Evolutionary conservation across 2,329 filamentous ascomycete genomes (phyloP).

Genomic region (Clonostachys rhizophaga): DNA sequence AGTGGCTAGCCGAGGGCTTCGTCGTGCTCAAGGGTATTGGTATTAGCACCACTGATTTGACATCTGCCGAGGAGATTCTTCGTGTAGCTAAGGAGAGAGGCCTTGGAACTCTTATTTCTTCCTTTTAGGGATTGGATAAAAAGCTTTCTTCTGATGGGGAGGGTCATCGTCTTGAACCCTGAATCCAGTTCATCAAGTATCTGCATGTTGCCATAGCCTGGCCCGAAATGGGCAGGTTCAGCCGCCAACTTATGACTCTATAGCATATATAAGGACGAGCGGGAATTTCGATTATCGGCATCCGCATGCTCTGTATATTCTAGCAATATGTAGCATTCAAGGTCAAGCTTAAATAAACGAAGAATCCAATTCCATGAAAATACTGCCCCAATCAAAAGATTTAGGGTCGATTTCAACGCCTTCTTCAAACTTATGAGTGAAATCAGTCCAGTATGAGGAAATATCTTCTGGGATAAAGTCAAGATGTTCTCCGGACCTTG

Average conservation of each 20-base stretch:
- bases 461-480: neutral
- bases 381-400: neutral
- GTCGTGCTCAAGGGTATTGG: constrained; percentile 69
- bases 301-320: too few relatives aligned
- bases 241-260: too few relatives aligned
- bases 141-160: too few relatives aligned
- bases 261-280: too few relatives aligned
- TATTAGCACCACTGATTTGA: constrained; percentile 63
- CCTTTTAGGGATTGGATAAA: neutral
- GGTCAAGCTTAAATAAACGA: neutral
- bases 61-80: constrained; percentile 55
- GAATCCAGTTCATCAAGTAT: too few relatives aligned
- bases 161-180: too few relatives aligned
- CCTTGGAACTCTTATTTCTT: constrained; percentile 32
- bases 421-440: neutral
- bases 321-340: too few relatives aligned
- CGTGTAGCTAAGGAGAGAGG: constrained; percentile 47
- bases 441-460: neutral
- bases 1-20: constrained; percentile 60
- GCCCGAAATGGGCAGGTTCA: too few relatives aligned
- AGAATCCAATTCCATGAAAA: neutral
- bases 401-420: neutral
- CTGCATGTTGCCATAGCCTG: too few relatives aligned
- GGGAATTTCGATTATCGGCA: too few relatives aligned
- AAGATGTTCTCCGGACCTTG: neutral